Conservation (phyloP, 805 yeast species). For the Ascoidea tarda region DNA sequence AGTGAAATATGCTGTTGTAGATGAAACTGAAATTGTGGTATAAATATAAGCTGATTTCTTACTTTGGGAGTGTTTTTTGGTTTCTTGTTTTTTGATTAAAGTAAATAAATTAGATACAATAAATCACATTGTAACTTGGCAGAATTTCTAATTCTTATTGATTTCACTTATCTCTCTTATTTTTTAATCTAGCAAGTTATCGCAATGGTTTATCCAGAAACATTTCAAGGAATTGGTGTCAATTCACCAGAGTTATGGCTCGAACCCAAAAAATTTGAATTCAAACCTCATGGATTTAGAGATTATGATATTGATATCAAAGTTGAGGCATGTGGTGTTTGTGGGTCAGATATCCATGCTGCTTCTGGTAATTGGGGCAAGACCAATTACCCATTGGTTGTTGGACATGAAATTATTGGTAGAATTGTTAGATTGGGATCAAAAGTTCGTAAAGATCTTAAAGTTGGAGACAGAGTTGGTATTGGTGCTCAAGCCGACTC, state of each 20-base stretch:
- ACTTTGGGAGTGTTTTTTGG: too few relatives aligned
- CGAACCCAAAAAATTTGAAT: neutral
- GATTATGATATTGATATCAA: constrained; percentile 34
- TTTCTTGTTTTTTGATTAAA: too few relatives aligned
- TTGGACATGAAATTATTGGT: constrained; percentile 19
- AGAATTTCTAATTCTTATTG: too few relatives aligned
- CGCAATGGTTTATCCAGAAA: neutral
- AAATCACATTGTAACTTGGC: too few relatives aligned
- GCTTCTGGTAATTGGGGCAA: constrained; percentile 12
- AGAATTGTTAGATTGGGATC: constrained; percentile 19
- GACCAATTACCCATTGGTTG: constrained; percentile 11
- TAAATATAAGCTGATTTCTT: too few relatives aligned
- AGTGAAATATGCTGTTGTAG: too few relatives aligned
- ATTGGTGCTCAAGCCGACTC: constrained; percentile 30
- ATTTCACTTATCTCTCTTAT: too few relatives aligned
- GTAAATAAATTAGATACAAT: too few relatives aligned
- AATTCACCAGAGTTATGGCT: neutral
- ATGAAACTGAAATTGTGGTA: too few relatives aligned
- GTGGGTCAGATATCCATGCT: constrained; percentile 39
- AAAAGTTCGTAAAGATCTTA: constrained; percentile 23
- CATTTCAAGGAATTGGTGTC: neutral
- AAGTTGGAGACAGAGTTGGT: constrained; percentile 37
- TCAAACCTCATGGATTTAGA: constrained; percentile 3
- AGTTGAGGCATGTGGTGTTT: constrained; percentile 49
- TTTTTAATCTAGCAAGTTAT: too few relatives aligned